Conservation (phyloP, 345 rosid genomes). For the Angophora floribunda region DNA sequence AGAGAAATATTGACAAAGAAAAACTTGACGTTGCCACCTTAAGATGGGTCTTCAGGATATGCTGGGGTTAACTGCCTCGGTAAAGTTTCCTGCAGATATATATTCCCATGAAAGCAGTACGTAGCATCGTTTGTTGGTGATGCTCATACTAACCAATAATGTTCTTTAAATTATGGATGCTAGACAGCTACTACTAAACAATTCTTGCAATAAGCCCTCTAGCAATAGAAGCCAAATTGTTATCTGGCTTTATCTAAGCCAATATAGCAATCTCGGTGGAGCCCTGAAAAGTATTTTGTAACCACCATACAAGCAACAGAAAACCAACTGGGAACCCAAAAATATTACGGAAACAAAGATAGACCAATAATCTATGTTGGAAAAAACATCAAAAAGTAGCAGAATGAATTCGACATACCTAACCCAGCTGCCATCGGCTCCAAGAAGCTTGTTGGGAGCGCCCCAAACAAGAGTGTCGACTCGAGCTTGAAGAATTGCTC, state of each 20-base stretch:
- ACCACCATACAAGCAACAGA: background rate
- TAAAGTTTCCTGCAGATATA: background rate
- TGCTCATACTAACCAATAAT: background rate
- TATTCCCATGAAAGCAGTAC: background rate
- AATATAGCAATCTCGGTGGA: background rate
- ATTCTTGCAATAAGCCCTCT: background rate
- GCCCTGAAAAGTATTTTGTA: background rate
- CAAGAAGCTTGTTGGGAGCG: constrained; percentile 97
- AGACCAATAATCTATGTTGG: background rate
- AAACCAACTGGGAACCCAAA: background rate
- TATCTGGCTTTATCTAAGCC: background rate
- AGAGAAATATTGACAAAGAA: background rate
- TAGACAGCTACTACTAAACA: background rate
- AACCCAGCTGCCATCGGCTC: constrained; percentile 98
- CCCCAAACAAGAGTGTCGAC: constrained; percentile 90
- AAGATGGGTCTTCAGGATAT: background rate
- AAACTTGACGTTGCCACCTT: background rate
- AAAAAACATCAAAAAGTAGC: background rate
- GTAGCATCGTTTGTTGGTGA: background rate
- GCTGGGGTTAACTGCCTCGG: background rate
- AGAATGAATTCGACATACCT: constrained; percentile 28
- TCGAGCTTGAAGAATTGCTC: constrained; percentile 96
- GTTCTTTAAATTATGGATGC: background rate
- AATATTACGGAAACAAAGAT: background rate
- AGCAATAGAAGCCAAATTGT: background rate